phyloP scores from a whole-genome alignment of 1,284 basidiomycete species.

The Termitomyces sp. region DNA sequence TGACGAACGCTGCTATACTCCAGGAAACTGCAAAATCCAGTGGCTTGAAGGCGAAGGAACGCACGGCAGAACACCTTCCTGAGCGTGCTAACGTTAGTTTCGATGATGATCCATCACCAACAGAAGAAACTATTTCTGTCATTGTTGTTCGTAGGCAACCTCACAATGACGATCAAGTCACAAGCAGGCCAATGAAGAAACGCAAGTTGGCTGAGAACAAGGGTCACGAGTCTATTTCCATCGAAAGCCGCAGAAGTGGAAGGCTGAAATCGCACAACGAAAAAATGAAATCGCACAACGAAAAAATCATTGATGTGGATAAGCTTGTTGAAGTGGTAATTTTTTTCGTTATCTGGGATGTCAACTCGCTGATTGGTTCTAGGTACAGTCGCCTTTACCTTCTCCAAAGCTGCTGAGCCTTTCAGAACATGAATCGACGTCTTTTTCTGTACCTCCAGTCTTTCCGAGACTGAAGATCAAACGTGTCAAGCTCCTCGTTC shows the following conservation, averaged over 20 bases:
- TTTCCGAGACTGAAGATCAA: constrained; percentile 37
- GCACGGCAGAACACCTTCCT: neutral
- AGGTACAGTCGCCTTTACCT: neutral
- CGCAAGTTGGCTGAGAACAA: constrained; percentile 7
- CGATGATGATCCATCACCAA: constrained; percentile 3
- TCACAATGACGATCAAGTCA: neutral
- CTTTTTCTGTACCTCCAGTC: constrained; percentile 16
- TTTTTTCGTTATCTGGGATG: neutral
- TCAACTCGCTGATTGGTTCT: neutral
- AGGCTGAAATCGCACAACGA: constrained; percentile 8
- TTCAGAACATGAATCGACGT: neutral
- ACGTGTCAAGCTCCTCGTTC: constrained; percentile 67
- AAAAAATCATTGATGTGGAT: constrained; percentile 1
- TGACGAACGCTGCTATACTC: neutral
- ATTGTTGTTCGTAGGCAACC: constrained; percentile 7
- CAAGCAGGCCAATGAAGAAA: constrained; percentile 4
- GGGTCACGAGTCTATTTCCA: constrained; percentile 10
- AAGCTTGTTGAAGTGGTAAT: neutral
- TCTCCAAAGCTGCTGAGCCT: neutral
- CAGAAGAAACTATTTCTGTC: constrained; percentile 12
- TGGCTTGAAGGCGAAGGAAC: constrained; percentile 16
- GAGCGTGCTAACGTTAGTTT: neutral
- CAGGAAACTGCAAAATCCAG: constrained; percentile 22
- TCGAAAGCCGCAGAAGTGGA: constrained; percentile 15
- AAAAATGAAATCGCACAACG: neutral